Percentiles rank a stretch among this genome's conserved stretches.
Conservation (phyloP, 345 rosid species). For the Dipteronia sinensis region DNA sequence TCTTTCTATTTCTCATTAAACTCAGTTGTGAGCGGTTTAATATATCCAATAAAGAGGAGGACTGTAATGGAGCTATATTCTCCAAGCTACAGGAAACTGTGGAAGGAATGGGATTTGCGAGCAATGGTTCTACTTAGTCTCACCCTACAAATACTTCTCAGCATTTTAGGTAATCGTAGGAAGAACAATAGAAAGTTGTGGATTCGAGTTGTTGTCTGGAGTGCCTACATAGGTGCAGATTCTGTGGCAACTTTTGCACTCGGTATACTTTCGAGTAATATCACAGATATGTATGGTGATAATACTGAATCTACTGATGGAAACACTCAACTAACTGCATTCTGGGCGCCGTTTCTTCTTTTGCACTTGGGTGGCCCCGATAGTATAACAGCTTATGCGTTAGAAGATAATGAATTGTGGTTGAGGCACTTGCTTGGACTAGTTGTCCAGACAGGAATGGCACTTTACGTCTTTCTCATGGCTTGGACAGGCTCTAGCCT, state of each 20-base stretch:
- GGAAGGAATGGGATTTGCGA: conserved; percentile 18
- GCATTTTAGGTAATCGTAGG: not conserved
- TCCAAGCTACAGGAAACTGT: not conserved
- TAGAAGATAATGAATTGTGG: conserved; percentile 44
- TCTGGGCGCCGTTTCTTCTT: conserved; percentile 42
- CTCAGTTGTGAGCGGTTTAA: not conserved
- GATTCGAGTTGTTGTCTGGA: not conserved
- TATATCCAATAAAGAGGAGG: not conserved
- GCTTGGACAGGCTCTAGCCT: conserved; percentile 18
- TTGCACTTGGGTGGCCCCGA: conserved; percentile 50
- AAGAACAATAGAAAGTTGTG: not conserved
- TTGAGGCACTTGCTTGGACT: conserved; percentile 38
- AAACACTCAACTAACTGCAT: not conserved
- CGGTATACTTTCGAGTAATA: not conserved
- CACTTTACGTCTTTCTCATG: conserved; percentile 24
- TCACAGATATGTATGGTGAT: not conserved
- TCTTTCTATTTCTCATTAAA: too few species aligned
- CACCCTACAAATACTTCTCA: conserved; percentile 8
- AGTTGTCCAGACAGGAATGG: conserved; percentile 24
- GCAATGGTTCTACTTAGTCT: not conserved
- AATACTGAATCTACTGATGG: not conserved
- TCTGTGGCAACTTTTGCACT: not conserved
- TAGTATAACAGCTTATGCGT: conserved; percentile 44
- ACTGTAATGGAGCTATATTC: not conserved
- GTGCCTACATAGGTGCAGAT: not conserved